Base-by-base conservation (phyloP, 2,329 filamentous ascomycete species). In the Coleophoma cylindrospora region DNA sequence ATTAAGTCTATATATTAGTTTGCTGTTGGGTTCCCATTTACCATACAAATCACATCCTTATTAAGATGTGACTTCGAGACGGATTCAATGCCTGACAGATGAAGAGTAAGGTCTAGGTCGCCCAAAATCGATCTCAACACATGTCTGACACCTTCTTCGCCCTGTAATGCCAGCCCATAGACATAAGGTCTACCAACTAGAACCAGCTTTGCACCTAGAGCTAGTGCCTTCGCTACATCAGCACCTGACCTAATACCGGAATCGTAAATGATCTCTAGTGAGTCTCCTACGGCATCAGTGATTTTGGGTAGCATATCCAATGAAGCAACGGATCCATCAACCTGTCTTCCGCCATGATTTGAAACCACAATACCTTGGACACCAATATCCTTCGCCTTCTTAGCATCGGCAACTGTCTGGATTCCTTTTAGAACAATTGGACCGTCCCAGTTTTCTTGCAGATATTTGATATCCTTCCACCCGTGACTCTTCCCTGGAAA, bases 381-480 rank as follows among this genome's bases (percentile, higher is more conserved):
- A 1, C 73, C 72, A 41, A 68, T 50, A 47, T 65, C 47, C 9
- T 69, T 64, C 1, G 75, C 75, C 19, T 70, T 52, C 27, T 66
- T 59, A 0, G 73, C 74, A 43, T 79, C 75, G 15, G 72, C 68
- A 3, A 71, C 69, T 21, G 1, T 34, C 15, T 75, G 68, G 15
- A 79, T 77, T 0, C 80, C 80, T 63, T 84, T 83, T 33, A 79
- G 70, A 56, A 79, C 74, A 37, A 88, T 77, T 0, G 82, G 79
- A 0, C 81, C 80, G 49, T 79, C 71, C 79, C 82, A 86, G 49
- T 81, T 63, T 58, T 75, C 67, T 54, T 75, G 70, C 51, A 87
- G 59, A 45, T 77, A 70, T 17, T 70, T 68, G 22, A 87, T 62
- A 41, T 87, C 73, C 2, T 80, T 75, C 84, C 84, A 87, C 1